Percentiles rank a stretch among this genome's conserved stretches.
These are phyloP conservation scores for Wickerhamomyces sydowiorum DNA, from an alignment of 805 yeast genomes.

Conservation along the genomic window DNA sequence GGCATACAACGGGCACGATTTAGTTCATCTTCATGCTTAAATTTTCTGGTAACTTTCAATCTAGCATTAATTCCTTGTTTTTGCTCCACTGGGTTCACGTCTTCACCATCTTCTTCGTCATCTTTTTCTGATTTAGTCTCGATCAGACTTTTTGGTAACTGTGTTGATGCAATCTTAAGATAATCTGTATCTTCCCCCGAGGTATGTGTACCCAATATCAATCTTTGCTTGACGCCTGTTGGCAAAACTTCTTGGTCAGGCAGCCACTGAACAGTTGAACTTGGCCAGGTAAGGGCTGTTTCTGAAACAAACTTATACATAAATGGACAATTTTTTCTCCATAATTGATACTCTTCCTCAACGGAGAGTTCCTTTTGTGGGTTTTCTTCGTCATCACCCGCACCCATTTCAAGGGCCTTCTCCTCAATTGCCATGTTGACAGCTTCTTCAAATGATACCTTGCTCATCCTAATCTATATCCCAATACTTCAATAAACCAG, in stretches of 20 bases:
- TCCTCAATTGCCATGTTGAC: background rate
- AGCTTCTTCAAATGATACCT: background rate
- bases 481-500: no score
- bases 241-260: slow-evolving; percentile 33
- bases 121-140: slow-evolving; percentile 15
- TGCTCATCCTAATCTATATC: background rate
- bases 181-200: slow-evolving; percentile 63
- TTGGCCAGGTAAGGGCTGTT: slow-evolving; percentile 78
- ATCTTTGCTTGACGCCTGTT: slow-evolving; percentile 38
- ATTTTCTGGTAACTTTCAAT: slow-evolving; percentile 55
- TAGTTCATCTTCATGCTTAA: slow-evolving; percentile 56
- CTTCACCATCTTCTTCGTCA: slow-evolving; percentile 20
- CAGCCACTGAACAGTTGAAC: slow-evolving; percentile 73
- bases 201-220: slow-evolving; percentile 69
- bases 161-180: slow-evolving; percentile 59
- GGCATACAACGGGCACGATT: slow-evolving; percentile 73
- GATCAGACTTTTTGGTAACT: slow-evolving; percentile 42
- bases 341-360: slow-evolving; percentile 61
- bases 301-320: slow-evolving; percentile 84
- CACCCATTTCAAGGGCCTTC: background rate
- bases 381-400: slow-evolving; percentile 12
- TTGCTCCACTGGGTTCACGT: slow-evolving; percentile 11
- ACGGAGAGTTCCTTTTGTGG: slow-evolving; percentile 26
- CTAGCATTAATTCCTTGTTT: slow-evolving; percentile 39
- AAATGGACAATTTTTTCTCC: slow-evolving; percentile 76